A percentile compares a stretch with the other conserved stretches of the same genome.
phyloP scores from a whole-genome alignment of 78 protist genomes.

The Neovahlkampfia damariscottae region DNA sequence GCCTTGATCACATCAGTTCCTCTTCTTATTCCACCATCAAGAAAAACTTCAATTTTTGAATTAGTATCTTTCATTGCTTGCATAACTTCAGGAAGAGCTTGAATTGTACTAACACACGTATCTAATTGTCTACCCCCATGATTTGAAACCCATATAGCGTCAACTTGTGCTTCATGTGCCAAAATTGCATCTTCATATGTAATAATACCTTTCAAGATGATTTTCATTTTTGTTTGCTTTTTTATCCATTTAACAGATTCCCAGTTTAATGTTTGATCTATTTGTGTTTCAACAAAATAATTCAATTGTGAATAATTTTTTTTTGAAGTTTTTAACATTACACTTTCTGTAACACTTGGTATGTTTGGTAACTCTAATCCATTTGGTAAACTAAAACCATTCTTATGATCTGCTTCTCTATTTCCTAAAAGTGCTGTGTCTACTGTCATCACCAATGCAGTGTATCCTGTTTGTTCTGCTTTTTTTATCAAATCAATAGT shows the following conservation, averaged over 20 bases:
- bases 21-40: slow-evolving; percentile 71
- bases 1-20: slow-evolving; percentile 69
- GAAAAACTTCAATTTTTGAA: slow-evolving; percentile 22
- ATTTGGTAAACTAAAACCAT: slow-evolving; percentile 12
- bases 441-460: slow-evolving; percentile 41
- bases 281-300: slow-evolving; percentile 3
- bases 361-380: slow-evolving; percentile 25
- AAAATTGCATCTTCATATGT: slow-evolving; percentile 48
- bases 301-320: not conserved
- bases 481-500: slow-evolving; percentile 34
- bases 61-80: slow-evolving; percentile 21
- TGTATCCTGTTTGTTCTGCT: slow-evolving; percentile 39
- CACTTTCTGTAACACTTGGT: no score
- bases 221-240: slow-evolving; percentile 37
- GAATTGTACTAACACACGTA: slow-evolving; percentile 35
- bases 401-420: slow-evolving; percentile 25
- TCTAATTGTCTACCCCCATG: slow-evolving; percentile 75
- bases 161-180: slow-evolving; percentile 39
- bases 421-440: slow-evolving; percentile 57
- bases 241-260: slow-evolving; percentile 51
- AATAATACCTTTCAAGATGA: slow-evolving; percentile 54
- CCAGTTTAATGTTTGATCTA: slow-evolving; percentile 54
- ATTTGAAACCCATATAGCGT: slow-evolving; percentile 57
- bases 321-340: not conserved
- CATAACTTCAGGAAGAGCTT: slow-evolving; percentile 21